A percentile compares a stretch with the other conserved stretches of the same genome.
These are phyloP conservation scores for Candida loeiensis DNA, from an alignment of 805 yeast genomes.

Conservation along the genomic window DNA sequence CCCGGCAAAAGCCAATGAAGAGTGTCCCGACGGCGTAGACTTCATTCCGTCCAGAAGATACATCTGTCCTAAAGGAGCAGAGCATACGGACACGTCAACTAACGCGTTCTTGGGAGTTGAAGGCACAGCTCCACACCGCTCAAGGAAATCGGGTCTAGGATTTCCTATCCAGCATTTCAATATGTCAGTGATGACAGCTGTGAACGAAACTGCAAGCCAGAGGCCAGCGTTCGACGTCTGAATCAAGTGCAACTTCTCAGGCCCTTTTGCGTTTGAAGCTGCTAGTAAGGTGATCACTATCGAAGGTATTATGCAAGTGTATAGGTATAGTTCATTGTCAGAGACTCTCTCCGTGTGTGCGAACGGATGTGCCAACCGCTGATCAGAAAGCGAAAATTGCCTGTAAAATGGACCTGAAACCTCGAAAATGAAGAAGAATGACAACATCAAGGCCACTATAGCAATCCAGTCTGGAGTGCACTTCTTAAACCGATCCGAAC, in stretches of 20 bases:
- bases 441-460: conserved; percentile 19
- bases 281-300: conserved; percentile 17
- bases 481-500: conserved; percentile 17
- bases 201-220: conserved; percentile 24
- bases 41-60: conserved; percentile 49
- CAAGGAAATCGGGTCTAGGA: conserved; percentile 43
- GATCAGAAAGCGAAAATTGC: conserved; percentile 32
- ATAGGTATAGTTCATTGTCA: conserved; percentile 28
- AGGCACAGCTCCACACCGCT: conserved; percentile 30
- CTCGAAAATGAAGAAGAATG: conserved; percentile 31
- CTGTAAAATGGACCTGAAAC: conserved; percentile 32
- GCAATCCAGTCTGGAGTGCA: conserved; percentile 32
- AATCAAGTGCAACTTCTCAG: conserved; percentile 21
- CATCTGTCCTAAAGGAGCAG: conserved; percentile 22
- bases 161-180: conserved; percentile 39
- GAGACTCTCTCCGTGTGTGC: conserved; percentile 30
- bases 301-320: conserved; percentile 25
- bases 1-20: conserved; percentile 51
- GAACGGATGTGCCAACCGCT: conserved; percentile 35
- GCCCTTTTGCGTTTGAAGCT: conserved; percentile 8
- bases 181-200: conserved; percentile 35
- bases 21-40: conserved; percentile 58
- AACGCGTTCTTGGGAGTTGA: conserved; percentile 22
- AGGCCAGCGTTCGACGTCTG: conserved; percentile 31
- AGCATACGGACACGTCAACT: conserved; percentile 22